phyloP scores from a whole-genome alignment of 129 eudicot genomes.

The Mikania micrantha region DNA sequence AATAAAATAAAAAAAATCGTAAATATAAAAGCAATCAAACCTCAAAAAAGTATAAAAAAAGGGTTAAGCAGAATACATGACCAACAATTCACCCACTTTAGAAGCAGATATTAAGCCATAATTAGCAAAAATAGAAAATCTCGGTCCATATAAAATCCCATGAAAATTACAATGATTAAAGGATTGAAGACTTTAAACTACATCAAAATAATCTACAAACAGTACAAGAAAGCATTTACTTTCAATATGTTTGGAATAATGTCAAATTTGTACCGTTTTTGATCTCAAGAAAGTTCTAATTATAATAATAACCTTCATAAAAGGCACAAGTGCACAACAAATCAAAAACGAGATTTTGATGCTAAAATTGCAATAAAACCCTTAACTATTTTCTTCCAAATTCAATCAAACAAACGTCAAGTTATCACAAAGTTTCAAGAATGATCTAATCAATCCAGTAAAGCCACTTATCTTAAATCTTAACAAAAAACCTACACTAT shows the following conservation, averaged over 20 bases:
- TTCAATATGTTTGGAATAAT: neutral
- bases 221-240: neutral
- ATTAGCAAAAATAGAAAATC: neutral
- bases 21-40: slow-evolving; percentile 1
- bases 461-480: too few species aligned
- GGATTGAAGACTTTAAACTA: neutral
- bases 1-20: neutral
- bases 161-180: neutral
- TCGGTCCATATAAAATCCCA: neutral
- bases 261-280: too few species aligned
- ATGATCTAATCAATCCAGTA: too few species aligned
- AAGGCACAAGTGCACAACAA: too few species aligned
- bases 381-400: too few species aligned
- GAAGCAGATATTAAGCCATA: neutral
- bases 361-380: too few species aligned
- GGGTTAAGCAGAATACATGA: neutral
- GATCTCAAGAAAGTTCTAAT: too few species aligned
- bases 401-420: too few species aligned
- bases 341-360: too few species aligned
- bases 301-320: too few species aligned
- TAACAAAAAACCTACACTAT: too few species aligned
- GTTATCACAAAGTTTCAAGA: too few species aligned
- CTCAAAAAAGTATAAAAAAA: neutral
- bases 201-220: neutral
- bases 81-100: neutral